Base-by-base conservation (phyloP, 441 rosid genomes). In the Erodium chrysanthum region DNA sequence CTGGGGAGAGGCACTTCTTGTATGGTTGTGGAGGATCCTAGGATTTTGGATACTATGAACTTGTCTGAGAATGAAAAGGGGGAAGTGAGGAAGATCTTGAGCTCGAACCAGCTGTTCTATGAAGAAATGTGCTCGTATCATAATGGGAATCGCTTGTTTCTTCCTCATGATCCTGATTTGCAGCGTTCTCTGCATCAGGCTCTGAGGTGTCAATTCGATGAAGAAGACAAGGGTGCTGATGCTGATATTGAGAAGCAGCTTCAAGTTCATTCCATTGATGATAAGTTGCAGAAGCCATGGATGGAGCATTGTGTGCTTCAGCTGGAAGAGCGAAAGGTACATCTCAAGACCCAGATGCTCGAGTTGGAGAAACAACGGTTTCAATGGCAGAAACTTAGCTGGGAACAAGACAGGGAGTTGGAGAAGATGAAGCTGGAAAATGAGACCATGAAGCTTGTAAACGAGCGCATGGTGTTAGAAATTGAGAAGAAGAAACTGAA, bases 81-180 rank as follows among this genome's bases (percentile, higher is more conserved):
- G 68, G 75, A 71, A 27, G 76, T 65, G 54, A 77, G 64, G 79
- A 80, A 69, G 74, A 69, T 77, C 37, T 64, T 77, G 72, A 71
- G 70, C 56, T 77, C 78, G 10, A 77, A 75, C 62, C 71, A 80
- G 48, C 62, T 80, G 31, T 80, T 75, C 72, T 73, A 66, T 6
- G 69, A 77, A 66, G 76, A 75, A 64, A 73, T 80, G 81, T 71
- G 79, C 48, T 75, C 76, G 1, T 77, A 73, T 63, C 79, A 77
- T 70, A 75, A 74, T 21, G 50, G 76, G 27, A 73, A 73, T 66
- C 72, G 77, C 14, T 18, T 75, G 48, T 63, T 27, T 73, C 74
- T 77, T 31, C 70, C 74, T 10, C 69, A 68, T 18, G 74, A 77
- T 67, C 72, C 71, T 1, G 71, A 75, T 60, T 9, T 35, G 40